phyloP scores from a whole-genome alignment of 805 yeast genomes.

The Metschnikowia matae region DNA sequence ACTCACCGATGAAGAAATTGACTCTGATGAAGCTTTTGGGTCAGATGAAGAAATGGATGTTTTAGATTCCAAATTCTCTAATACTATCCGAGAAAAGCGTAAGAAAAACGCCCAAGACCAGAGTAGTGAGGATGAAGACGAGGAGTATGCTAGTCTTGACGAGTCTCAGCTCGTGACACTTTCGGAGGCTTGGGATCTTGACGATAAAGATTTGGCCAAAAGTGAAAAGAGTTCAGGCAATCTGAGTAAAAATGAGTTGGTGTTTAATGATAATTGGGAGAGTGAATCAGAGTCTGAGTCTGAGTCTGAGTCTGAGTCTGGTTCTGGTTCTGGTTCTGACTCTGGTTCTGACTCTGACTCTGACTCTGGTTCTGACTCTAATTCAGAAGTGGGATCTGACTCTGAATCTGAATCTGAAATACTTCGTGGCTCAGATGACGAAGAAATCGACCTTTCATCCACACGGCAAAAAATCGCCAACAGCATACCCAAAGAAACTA shows the following conservation, averaged over 20 bases:
- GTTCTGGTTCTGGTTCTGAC: neutral
- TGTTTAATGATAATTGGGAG: slow-evolving; percentile 17
- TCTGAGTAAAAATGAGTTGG: slow-evolving; percentile 8
- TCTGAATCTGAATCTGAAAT: slow-evolving; percentile 30
- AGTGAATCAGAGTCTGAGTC: slow-evolving; percentile 11
- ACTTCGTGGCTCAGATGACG: slow-evolving; percentile 30
- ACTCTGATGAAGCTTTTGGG: slow-evolving; percentile 86
- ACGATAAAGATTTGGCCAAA: slow-evolving; percentile 46
- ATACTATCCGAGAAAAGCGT: slow-evolving; percentile 56
- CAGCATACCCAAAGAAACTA: slow-evolving; percentile 30
- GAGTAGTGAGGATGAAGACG: slow-evolving; percentile 23
- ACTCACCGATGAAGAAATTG: slow-evolving; percentile 63
- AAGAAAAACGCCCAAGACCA: slow-evolving; percentile 23
- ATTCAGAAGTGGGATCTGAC: slow-evolving; percentile 5
- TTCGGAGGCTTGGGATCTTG: slow-evolving; percentile 88
- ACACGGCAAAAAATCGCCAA: slow-evolving; percentile 44
- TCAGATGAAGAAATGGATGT: slow-evolving; percentile 69
- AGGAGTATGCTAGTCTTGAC: slow-evolving; percentile 65
- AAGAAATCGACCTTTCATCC: slow-evolving; percentile 47
- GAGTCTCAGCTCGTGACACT: slow-evolving; percentile 70
- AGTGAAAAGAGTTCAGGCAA: neutral
- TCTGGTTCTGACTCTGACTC: slow-evolving; percentile 21
- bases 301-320: slow-evolving; percentile 2
- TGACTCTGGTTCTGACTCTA: slow-evolving; percentile 25
- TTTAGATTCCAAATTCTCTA: slow-evolving; percentile 63